Base-by-base conservation (phyloP, 495 filamentous ascomycete species). In the Aspergillus hancockii region DNA sequence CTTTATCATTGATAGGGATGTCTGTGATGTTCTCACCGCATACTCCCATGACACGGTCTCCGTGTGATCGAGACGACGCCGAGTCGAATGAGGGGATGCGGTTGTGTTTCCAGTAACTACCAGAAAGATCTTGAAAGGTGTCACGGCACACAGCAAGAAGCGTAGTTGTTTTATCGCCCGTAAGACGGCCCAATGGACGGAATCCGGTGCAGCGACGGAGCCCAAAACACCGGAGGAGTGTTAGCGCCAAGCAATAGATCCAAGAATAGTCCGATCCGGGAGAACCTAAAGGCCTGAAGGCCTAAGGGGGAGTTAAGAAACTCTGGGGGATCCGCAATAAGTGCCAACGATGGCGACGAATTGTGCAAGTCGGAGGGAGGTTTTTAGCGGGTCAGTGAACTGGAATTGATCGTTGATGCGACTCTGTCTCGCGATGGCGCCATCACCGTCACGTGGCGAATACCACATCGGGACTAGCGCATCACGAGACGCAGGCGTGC, bases 371-470 rank as follows among this genome's bases (percentile, higher is more conserved):
- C 32, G 13, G 14, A 2, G 19, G 31, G 18, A 1, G 32, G 4
- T 23, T 40, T 52, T 14, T 31, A 22, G 45, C 53, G 36, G 25
- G 53, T 40, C 36, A 32, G 43, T 10, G 16, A 13, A 4, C 12
- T 28, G 41, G n/a, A n/a, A n/a, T n/a, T n/a, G n/a, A n/a, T n/a
- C 8, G 43, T 10, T 62, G 53, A 49, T 62, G 60, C 55, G 53
- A 66, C 45, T 8, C 8, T 6, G 3, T 23, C 13, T 21, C 34
- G 13, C 22, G n/a, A 67, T 67, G 57, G 65, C 65, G 65, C 59
- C 59, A 67, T 67, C 54, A 47, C 32, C 18, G 49, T 50, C 65
- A 67, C 65, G 65, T 67, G 65, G 40, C 8, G 19, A 16, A 16
- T 34, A 9, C 43, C 46, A 25, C 54, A 47, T 21, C 38, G 7